Base-by-base conservation (phyloP, 176 grass and related monocot species). In the Poa pratensis region DNA sequence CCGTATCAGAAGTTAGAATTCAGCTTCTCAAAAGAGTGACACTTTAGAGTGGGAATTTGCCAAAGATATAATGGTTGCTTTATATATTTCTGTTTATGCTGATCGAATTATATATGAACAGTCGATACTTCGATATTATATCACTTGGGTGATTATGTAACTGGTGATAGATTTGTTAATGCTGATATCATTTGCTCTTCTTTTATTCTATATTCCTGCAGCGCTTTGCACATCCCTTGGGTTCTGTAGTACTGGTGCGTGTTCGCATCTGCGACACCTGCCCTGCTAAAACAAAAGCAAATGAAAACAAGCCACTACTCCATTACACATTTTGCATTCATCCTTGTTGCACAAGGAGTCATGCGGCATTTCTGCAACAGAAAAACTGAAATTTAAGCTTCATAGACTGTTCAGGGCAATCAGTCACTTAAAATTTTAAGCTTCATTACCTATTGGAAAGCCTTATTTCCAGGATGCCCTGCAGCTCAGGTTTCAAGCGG, bases 381-480 rank as follows among this genome's bases (percentile, higher is more conserved):
- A 58, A 51, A 37, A 54, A 66, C 35, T 67, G 48, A 35, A 84
- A 59, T 50, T n/a, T 30, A 32, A 60, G 22, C 7, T 77, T 49
- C 34, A 75, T 30, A 5, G 40, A 42, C 40, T 42, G 40, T 42
- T 42, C 59, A 69, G 48, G 69, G 26, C 63, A 66, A 6, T 48
- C 54, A 52, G 30, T 54, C 27, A 45, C 81, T 17, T 63, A 32
- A 88, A 75, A 71, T 54, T 63, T 23, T 40, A 40, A 9, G 42
- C 42, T 45, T 9, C 43, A 12, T 45, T 10, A 46, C 30, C 27
- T 79, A n/a, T 64, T 71, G n/a, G 12, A 65, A 80, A 55, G 24
- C 23, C 35, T 19, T 37, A 54, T 80, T 81, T 85, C 51, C 63
- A 88, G 16, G 28, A 52, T 26, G 71, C 27, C 20, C 20, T 23